phyloP scores from a whole-genome alignment of 306 rosid species.

The Glycine soja region DNA sequence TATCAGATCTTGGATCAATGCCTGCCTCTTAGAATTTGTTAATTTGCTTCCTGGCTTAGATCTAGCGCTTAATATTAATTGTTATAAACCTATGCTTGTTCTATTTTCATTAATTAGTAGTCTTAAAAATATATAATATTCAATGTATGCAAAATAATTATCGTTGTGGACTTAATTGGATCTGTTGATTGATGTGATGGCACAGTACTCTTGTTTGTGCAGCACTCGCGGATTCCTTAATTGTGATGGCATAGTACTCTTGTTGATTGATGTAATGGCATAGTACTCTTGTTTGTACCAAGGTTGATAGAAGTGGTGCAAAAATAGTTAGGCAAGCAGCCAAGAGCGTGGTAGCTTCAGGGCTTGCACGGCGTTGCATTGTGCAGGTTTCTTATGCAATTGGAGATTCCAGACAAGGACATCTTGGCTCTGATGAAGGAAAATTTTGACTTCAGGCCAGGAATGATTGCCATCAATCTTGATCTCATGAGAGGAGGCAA shows the following conservation, averaged over 20 bases:
- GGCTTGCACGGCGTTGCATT: conserved; percentile 75
- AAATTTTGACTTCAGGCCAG: conserved; percentile 82
- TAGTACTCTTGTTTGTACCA: too few relatives aligned
- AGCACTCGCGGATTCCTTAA: conserved; percentile 25
- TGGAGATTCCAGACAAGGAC: conserved; percentile 72
- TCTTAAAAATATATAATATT: not conserved
- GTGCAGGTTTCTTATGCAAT: conserved; percentile 93
- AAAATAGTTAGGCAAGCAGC: conserved; percentile 87
- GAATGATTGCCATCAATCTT: conserved; percentile 81
- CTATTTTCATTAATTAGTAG: not conserved
- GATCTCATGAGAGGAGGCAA: conserved; percentile 82
- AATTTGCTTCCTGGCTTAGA: conserved; percentile 10
- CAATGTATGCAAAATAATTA: not conserved
- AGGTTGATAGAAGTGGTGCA: conserved; percentile 88
- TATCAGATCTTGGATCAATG: conserved; percentile 43
- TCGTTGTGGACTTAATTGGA: too few relatives aligned
- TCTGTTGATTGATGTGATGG: conserved; percentile 8
- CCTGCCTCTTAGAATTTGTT: not conserved
- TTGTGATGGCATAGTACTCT: too few relatives aligned
- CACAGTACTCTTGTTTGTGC: conserved; percentile 5
- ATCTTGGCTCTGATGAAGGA: conserved; percentile 74
- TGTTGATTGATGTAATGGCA: too few relatives aligned
- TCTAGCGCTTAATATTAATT: conserved; percentile 18
- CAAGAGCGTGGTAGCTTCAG: conserved; percentile 81
- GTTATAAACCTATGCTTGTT: not conserved